Percentiles rank a stretch among this genome's conserved stretches.
These are phyloP conservation scores for Saksenaea oblongispora DNA, from an alignment of 371 early-diverging fungal genomes.

Conservation along the genomic window DNA sequence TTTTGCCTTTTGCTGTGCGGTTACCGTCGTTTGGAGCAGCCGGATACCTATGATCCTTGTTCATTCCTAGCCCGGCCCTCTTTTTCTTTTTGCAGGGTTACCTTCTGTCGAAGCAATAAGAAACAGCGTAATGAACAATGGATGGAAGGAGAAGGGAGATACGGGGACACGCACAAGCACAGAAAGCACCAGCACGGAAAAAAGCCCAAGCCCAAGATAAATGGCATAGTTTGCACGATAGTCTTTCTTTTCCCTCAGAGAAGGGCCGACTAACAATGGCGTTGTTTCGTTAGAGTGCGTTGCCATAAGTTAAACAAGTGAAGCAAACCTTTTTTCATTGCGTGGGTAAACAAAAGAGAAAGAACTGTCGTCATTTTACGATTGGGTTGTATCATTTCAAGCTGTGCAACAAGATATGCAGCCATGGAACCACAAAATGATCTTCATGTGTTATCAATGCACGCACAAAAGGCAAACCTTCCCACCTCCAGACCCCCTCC, in stretches of 20 bases:
- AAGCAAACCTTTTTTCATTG: neutral
- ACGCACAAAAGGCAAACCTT: neutral
- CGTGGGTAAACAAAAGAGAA: neutral
- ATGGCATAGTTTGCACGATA: neutral
- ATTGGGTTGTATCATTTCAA: neutral
- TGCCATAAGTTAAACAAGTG: neutral
- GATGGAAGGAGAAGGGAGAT: conserved; percentile 18
- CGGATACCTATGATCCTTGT: conserved; percentile 16
- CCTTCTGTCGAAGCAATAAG: conserved; percentile 17
- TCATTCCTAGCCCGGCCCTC: neutral
- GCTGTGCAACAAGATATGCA: neutral
- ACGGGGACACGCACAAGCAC: conserved; percentile 16
- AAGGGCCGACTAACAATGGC: neutral
- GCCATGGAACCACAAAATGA: neutral
- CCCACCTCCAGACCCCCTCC: neutral
- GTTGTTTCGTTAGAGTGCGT: neutral
- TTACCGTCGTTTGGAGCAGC: conserved; percentile 25
- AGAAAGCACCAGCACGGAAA: conserved; percentile 7
- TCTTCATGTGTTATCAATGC: neutral
- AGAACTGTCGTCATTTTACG: neutral
- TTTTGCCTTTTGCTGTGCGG: conserved; percentile 20
- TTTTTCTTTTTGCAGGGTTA: neutral
- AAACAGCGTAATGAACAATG: conserved; percentile 16
- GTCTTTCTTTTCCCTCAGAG: neutral
- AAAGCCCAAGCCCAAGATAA: conserved; percentile 5